Base-by-base conservation (phyloP, 2,329 filamentous ascomycete species). In the Scytalidium lignicola region DNA sequence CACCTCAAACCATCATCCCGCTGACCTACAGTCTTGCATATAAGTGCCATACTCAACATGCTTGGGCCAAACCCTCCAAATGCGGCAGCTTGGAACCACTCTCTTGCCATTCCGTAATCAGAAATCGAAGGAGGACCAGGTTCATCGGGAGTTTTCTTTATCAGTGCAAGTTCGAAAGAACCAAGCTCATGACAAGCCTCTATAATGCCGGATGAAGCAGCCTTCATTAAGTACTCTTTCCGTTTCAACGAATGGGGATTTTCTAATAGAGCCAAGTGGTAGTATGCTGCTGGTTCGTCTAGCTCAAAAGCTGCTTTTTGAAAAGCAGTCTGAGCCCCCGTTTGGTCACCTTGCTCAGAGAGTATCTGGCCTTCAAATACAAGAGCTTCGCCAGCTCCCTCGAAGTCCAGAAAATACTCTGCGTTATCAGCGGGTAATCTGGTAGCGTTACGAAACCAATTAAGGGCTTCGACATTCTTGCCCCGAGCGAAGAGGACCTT, bases 181-280 rank as follows among this genome's bases (percentile, higher is more conserved):
- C 61, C 62, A 17, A 65, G 54, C 44, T 60, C 58, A 17, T 61
- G 56, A n/a, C 46, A 57, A n/a, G 64, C 64, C 29, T 62, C 61
- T 1, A 48, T 10, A 18, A 65, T 52, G 2, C 64, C 62, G 0
- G 60, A 57, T 1, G 52, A 51, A 9, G 64, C 62, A 18, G 64
- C 63, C 51, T 64, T 63, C 2, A 61, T 42, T 9, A 65, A 26
- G 48, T 62, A 65, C 0, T 54, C 44, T 29, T 58, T 46, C 21
- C 61, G 52, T 8, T 53, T 44, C 10, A 42, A n/a, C 6, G 59
- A 58, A 0, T 48, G 52, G 8, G 51, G 28, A 17, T 49, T 46
- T 39, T 58, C 29, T 2, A 58, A 23, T 18, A 58, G 45, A 2
- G 62, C 58, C n/a, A 66, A 55, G 26, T 61, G 56, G 47, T 60